Conservation (phyloP, 2,329 filamentous ascomycete species). For the Orbilia blumenaviensis region DNA sequence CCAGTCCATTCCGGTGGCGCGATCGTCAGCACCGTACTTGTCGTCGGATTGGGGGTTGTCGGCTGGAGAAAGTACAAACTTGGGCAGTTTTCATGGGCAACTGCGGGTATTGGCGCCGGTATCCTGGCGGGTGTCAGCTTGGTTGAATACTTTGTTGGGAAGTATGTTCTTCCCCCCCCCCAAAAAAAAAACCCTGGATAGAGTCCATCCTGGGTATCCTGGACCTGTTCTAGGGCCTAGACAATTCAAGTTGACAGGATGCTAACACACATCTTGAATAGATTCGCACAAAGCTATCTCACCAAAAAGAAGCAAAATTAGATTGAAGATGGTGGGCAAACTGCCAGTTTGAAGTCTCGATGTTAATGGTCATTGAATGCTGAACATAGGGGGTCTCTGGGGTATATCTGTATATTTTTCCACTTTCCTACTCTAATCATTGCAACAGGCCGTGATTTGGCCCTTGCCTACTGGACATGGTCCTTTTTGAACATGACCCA, state of each 20-base stretch:
- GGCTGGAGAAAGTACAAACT: constrained; percentile 32
- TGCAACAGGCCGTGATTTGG: not conserved
- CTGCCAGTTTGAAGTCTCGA: not conserved
- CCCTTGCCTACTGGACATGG: not conserved
- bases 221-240: not conserved
- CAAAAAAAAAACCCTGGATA: too few relatives aligned
- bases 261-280: constrained; percentile 1
- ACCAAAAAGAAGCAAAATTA: constrained; percentile 42
- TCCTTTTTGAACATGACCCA: not conserved
- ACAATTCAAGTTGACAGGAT: not conserved
- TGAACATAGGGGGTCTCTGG: not conserved
- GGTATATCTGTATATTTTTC: constrained; percentile 5
- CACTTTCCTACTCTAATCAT: not conserved
- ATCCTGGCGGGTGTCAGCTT: constrained; percentile 47
- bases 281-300: constrained; percentile 33
- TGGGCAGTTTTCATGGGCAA: constrained; percentile 38
- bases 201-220: too few relatives aligned
- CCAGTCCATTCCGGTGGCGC: constrained; percentile 27
- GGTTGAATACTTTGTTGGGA: constrained; percentile 45
- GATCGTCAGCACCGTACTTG: constrained; percentile 20
- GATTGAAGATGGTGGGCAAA: not conserved
- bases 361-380: not conserved
- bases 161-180: constrained; percentile 32
- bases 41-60: constrained; percentile 33
- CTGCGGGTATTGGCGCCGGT: constrained; percentile 33